These are phyloP conservation scores for Backusella australiensis DNA, from an alignment of 192 early-diverging fungal genomes.

Conservation along the genomic window DNA sequence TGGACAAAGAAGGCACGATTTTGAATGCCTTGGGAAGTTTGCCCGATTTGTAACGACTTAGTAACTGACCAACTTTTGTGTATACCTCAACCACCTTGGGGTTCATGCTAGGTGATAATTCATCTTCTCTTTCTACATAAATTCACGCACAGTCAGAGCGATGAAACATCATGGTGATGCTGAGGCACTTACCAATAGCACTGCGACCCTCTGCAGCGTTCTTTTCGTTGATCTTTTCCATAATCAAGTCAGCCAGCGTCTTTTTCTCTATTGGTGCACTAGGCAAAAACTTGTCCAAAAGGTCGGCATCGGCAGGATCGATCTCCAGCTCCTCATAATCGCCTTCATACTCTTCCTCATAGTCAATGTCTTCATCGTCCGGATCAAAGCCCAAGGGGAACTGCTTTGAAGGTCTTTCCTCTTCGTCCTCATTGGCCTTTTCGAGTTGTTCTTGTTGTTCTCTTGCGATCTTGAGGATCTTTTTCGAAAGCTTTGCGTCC, in stretches of 20 bases:
- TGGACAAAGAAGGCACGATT: constrained; percentile 90
- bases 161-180: not conserved
- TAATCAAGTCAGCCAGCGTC: constrained; percentile 94
- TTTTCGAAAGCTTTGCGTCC: constrained; percentile 88
- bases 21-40: constrained; percentile 98
- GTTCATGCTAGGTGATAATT: constrained; percentile 60
- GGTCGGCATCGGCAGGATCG: constrained; percentile 71
- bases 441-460: constrained; percentile 91
- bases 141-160: constrained; percentile 6
- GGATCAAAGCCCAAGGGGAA: constrained; percentile 38
- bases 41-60: constrained; percentile 92
- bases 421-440: constrained; percentile 44
- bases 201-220: constrained; percentile 46
- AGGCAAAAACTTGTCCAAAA: constrained; percentile 92
- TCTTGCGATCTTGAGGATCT: constrained; percentile 84
- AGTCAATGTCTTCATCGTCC: constrained; percentile 62
- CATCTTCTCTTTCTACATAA: constrained; percentile 40
- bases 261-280: constrained; percentile 78
- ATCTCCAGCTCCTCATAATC: constrained; percentile 77
- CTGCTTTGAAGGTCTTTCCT: constrained; percentile 27
- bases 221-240: constrained; percentile 88
- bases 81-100: constrained; percentile 95
- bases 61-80: constrained; percentile 86
- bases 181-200: constrained; percentile 11
- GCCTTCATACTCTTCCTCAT: constrained; percentile 65